Evolutionary conservation across 257 asterid genomes (phyloP).

Genomic region (Perilla frutescens): DNA sequence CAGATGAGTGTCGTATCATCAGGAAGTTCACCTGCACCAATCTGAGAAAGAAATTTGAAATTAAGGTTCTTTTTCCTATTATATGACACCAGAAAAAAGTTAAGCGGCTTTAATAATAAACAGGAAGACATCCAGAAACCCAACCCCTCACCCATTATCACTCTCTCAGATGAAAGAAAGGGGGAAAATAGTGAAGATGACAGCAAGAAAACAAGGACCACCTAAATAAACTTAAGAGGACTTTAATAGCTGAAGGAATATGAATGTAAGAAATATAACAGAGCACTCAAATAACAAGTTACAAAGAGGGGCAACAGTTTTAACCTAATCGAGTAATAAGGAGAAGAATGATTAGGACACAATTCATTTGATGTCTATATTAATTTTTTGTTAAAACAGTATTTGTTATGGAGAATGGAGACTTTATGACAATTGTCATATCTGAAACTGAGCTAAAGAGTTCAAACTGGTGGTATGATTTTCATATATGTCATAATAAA

Average conservation of each 20-base stretch:
- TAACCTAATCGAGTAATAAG: neutral
- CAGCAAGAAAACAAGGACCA: neutral
- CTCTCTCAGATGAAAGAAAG: neutral
- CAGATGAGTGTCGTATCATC: constrained; percentile 92
- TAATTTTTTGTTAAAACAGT: neutral
- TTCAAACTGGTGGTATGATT: no score
- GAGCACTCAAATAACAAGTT: neutral
- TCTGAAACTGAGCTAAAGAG: no score
- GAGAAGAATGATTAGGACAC: neutral
- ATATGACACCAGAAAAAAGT: constrained; percentile 3
- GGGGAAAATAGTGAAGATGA: neutral
- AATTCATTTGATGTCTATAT: neutral
- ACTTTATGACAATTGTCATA: no score
- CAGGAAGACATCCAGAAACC: constrained; percentile 7
- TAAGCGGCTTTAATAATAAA: constrained; percentile 2
- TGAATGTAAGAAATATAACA: neutral
- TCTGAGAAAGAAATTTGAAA: constrained; percentile 53
- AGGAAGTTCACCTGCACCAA: constrained; percentile 92
- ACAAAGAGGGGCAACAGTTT: constrained; percentile 5
- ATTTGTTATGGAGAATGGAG: no score
- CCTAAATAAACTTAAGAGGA: neutral
- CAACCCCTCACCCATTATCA: constrained; percentile 10
- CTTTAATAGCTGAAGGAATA: constrained; percentile 7
- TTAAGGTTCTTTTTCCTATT: constrained; percentile 28
- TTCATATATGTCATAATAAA: no score